Evolutionary conservation across 2,329 filamentous ascomycete species (phyloP).

Genomic region (Trichoderma breve): DNA sequence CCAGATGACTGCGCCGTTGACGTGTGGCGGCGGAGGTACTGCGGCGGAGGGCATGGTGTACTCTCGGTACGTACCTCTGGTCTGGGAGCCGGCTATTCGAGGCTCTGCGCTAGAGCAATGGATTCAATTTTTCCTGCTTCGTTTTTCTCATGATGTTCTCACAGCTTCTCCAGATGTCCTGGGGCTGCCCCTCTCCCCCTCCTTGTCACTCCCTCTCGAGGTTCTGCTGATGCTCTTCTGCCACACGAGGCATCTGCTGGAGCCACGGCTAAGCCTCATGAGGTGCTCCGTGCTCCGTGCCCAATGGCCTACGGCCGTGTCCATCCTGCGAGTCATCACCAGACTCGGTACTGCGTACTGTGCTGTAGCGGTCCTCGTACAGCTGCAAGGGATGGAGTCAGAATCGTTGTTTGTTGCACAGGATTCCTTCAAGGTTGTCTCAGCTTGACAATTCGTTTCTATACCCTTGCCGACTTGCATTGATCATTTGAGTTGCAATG

Average conservation of each 20-base stretch:
- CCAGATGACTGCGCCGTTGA: not conserved
- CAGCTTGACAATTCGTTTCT: not conserved
- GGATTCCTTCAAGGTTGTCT: slow-evolving; percentile 9
- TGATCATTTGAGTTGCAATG: slow-evolving; percentile 18
- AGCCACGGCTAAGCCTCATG: slow-evolving; percentile 8
- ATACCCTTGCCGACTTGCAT: not conserved
- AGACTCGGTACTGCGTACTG: not conserved
- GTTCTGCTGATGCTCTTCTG: not conserved
- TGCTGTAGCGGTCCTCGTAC: not conserved
- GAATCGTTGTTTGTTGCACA: not conserved
- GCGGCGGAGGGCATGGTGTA: not conserved
- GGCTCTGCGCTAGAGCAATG: slow-evolving; percentile 28
- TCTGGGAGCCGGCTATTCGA: slow-evolving; percentile 35
- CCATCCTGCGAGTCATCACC: slow-evolving; percentile 18
- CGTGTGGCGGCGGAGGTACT: not conserved
- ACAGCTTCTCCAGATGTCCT: slow-evolving; percentile 12
- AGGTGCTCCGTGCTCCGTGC: not conserved
- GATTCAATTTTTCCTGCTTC: slow-evolving; percentile 6
- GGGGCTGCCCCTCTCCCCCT: not conserved
- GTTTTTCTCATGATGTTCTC: slow-evolving; percentile 20
- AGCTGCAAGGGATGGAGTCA: not conserved
- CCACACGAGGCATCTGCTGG: not conserved
- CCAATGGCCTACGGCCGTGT: not conserved
- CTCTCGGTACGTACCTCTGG: not conserved
- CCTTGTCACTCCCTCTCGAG: not conserved